These are phyloP conservation scores for Phytophthora pinifolia DNA, from an alignment of 352 stramenopile genomes.

Conservation along the genomic window DNA sequence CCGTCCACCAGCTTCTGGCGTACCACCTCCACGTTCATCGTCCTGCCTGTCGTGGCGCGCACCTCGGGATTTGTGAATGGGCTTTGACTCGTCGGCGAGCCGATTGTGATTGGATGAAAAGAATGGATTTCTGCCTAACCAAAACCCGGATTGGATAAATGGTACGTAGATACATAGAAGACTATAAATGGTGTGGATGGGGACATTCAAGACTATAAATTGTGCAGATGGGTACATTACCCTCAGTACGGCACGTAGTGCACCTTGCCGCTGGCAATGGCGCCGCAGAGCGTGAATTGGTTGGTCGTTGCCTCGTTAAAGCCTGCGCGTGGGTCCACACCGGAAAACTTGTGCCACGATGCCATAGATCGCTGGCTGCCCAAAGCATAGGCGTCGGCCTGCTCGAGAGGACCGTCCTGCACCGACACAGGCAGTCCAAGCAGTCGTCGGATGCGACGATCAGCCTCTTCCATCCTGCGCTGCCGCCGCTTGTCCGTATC, in stretches of 20 bases:
- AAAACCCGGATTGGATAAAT: neutral
- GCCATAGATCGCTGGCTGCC: slow-evolving; percentile 50
- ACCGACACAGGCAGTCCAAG: slow-evolving; percentile 52
- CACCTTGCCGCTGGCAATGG: slow-evolving; percentile 33
- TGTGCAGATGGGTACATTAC: neutral
- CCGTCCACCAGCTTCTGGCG: slow-evolving; percentile 84
- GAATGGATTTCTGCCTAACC: no score
- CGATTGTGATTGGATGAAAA: slow-evolving; percentile 14
- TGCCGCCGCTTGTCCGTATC: slow-evolving; percentile 20
- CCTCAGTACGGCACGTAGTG: slow-evolving; percentile 61
- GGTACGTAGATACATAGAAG: neutral
- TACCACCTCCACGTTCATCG: slow-evolving; percentile 88
- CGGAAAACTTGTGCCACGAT: slow-evolving; percentile 66
- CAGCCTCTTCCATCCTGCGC: slow-evolving; percentile 31
- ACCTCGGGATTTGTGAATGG: slow-evolving; percentile 16
- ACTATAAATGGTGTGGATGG: no score
- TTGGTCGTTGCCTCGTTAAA: slow-evolving; percentile 88
- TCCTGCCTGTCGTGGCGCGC: slow-evolving; percentile 23
- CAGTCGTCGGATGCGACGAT: slow-evolving; percentile 68
- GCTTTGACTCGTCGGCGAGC: neutral
- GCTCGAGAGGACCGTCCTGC: slow-evolving; percentile 29
- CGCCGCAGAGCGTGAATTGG: slow-evolving; percentile 73
- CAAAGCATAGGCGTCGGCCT: slow-evolving; percentile 45
- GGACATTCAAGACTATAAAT: neutral
- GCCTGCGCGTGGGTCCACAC: slow-evolving; percentile 49